Percentiles rank a stretch among this genome's conserved stretches.
Conservation (phyloP, 2,329 filamentous ascomycete genomes). For the Penicillium sp. region DNA sequence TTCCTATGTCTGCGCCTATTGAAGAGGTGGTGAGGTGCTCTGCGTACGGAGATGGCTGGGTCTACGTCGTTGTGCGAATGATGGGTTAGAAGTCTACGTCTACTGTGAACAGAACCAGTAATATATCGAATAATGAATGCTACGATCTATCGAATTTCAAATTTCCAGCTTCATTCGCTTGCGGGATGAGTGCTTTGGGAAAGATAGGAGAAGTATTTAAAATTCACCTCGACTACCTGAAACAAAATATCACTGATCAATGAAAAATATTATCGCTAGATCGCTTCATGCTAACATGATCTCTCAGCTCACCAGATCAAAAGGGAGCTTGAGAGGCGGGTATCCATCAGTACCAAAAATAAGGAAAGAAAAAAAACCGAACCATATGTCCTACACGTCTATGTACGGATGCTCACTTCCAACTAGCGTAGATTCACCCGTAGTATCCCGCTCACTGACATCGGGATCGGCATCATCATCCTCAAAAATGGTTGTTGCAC, state of each 20-base stretch:
- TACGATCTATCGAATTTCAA: too few species aligned
- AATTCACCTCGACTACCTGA: not conserved
- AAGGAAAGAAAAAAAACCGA: not conserved
- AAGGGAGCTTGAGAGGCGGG: not conserved
- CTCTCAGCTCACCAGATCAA: not conserved
- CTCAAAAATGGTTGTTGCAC: slow-evolving; percentile 14
- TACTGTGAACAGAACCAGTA: not conserved
- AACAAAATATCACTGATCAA: not conserved
- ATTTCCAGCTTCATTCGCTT: too few species aligned
- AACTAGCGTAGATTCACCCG: not conserved
- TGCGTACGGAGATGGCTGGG: slow-evolving; percentile 89
- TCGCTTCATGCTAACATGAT: not conserved
- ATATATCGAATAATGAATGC: not conserved
- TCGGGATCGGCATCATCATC: slow-evolving; percentile 9
- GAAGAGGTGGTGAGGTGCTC: slow-evolving; percentile 81
- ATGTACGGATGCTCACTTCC: not conserved
- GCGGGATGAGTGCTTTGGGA: too few species aligned
- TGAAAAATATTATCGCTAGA: not conserved
- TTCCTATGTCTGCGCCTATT: slow-evolving; percentile 77
- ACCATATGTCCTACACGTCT: not conserved
- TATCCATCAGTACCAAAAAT: not conserved
- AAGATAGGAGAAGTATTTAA: not conserved
- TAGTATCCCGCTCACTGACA: not conserved
- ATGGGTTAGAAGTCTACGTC: slow-evolving; percentile 45
- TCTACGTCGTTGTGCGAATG: slow-evolving; percentile 78